Conservation (phyloP, 768 basidiomycete species). For the Tulasnella sp. region DNA sequence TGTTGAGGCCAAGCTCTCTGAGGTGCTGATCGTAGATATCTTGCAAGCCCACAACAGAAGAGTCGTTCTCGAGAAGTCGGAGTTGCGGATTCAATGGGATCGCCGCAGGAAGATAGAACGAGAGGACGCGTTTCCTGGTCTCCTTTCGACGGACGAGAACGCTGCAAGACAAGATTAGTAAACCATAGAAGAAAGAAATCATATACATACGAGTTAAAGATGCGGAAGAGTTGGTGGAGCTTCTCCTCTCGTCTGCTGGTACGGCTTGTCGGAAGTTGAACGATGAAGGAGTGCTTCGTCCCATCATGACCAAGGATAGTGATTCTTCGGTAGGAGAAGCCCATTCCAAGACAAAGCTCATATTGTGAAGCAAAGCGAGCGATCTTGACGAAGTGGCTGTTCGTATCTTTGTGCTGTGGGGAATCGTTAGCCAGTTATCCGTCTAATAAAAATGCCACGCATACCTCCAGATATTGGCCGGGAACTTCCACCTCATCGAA, state of each 20-base stretch:
- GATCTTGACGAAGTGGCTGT: slow-evolving; percentile 87
- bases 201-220: slow-evolving; percentile 78
- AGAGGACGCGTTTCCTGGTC: slow-evolving; percentile 85
- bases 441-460: slow-evolving; percentile 33
- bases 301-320: slow-evolving; percentile 90
- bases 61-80: slow-evolving; percentile 87
- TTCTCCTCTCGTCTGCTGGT: slow-evolving; percentile 91
- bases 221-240: slow-evolving; percentile 89
- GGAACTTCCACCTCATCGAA: slow-evolving; percentile 98
- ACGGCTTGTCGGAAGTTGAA: slow-evolving; percentile 84
- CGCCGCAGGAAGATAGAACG: slow-evolving; percentile 88
- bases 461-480: slow-evolving; percentile 96
- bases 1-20: slow-evolving; percentile 67
- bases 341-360: slow-evolving; percentile 85
- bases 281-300: slow-evolving; percentile 84
- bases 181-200: not conserved
- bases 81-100: slow-evolving; percentile 81
- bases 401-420: slow-evolving; percentile 87
- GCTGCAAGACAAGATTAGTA: slow-evolving; percentile 48
- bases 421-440: slow-evolving; percentile 22
- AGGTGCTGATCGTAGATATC: slow-evolving; percentile 95
- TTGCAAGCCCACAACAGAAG: slow-evolving; percentile 85
- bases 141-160: slow-evolving; percentile 88
- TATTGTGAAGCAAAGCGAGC: slow-evolving; percentile 88
- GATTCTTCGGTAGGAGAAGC: slow-evolving; percentile 86